Percentiles rank a stretch among this genome's conserved stretches.
These are phyloP conservation scores for Cryptococcus neoformans DNA, from an alignment of 1,284 basidiomycete species.

Conservation along the genomic window DNA sequence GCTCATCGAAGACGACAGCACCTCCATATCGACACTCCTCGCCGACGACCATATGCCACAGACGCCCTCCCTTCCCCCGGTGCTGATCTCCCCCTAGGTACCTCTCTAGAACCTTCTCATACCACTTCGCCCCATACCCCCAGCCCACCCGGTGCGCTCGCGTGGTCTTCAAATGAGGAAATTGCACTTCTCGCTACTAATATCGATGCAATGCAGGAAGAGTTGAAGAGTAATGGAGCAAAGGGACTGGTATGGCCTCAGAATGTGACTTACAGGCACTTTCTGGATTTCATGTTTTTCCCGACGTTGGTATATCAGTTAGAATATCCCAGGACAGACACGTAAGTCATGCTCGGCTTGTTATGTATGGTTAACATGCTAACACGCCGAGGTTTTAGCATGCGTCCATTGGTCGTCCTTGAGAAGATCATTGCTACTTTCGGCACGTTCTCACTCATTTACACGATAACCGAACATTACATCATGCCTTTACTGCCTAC, in stretches of 20 bases:
- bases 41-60: constrained; percentile 18
- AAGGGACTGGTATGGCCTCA: constrained; percentile 70
- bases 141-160: constrained; percentile 55
- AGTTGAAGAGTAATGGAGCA: constrained; percentile 67
- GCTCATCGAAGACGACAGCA: constrained; percentile 6
- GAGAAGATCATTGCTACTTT: constrained; percentile 95
- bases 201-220: constrained; percentile 71
- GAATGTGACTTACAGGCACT: constrained; percentile 81
- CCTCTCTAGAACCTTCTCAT: constrained; percentile 44
- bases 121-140: constrained; percentile 46
- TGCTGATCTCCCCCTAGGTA: constrained; percentile 39
- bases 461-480: constrained; percentile 85
- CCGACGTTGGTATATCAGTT: constrained; percentile 95
- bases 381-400: constrained; percentile 52
- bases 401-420: constrained; percentile 85
- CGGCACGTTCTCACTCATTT: constrained; percentile 90
- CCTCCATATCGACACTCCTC: constrained; percentile 1
- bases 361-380: background rate
- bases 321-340: constrained; percentile 86
- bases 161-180: constrained; percentile 66
- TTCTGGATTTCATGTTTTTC: constrained; percentile 81
- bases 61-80: constrained; percentile 35
- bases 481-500: constrained; percentile 78
- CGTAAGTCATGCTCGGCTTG: constrained; percentile 51
- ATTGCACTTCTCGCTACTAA: constrained; percentile 72